Evolutionary conservation across 768 basidiomycete genomes (phyloP).

Genomic region (Amylocystis lapponica): DNA sequence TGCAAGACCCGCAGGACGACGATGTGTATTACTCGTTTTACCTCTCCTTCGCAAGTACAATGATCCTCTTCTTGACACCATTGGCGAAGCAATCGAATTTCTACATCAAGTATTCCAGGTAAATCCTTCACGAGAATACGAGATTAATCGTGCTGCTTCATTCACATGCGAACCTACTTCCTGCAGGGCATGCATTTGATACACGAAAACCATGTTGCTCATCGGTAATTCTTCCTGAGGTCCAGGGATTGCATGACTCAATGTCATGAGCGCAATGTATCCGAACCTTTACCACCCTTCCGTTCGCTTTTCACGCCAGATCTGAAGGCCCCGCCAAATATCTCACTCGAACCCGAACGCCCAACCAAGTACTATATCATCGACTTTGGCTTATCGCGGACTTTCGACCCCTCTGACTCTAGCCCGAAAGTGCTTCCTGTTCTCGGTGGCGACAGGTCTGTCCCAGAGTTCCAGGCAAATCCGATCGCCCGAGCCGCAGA

Average conservation of each 20-base stretch:
- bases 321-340: conserved; percentile 15
- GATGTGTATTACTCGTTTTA: conserved; percentile 22
- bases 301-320: conserved; percentile 17
- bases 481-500: conserved; percentile 8
- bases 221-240: conserved; percentile 21
- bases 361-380: conserved; percentile 29
- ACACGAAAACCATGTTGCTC: conserved; percentile 30
- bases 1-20: conserved; percentile 10
- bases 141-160: not conserved
- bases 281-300: conserved; percentile 5
- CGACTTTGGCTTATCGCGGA: conserved; percentile 32
- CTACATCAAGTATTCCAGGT: conserved; percentile 31
- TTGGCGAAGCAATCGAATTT: conserved; percentile 32
- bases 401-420: conserved; percentile 21
- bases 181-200: conserved; percentile 30
- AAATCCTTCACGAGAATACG: not conserved
- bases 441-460: conserved; percentile 36
- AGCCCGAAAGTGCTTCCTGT: conserved; percentile 24
- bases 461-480: conserved; percentile 27
- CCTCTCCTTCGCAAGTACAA: conserved; percentile 24
- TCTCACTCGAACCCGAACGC: conserved; percentile 24
- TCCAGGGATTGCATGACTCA: conserved; percentile 10
- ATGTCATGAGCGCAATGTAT: conserved; percentile 15
- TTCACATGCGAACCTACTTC: not conserved
- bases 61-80: conserved; percentile 25